These are phyloP conservation scores for Stylosanthes scabra DNA, from an alignment of 331 rosid species.

Conservation along the genomic window DNA sequence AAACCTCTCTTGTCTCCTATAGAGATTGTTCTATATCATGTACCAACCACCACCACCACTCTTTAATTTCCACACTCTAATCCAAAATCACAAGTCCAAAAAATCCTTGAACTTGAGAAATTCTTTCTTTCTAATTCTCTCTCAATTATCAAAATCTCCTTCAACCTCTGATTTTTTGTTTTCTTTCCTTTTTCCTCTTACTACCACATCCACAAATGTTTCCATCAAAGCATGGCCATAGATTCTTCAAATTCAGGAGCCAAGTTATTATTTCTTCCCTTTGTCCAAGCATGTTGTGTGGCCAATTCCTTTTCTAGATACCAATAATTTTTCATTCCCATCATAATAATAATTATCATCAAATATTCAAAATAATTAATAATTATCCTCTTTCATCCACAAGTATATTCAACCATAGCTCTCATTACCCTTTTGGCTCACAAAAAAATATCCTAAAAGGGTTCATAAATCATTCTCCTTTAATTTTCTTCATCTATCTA, in stretches of 20 bases:
- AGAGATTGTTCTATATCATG: slow-evolving; percentile 14
- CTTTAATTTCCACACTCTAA: neutral
- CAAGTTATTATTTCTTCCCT: too few species aligned
- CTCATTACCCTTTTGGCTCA: slow-evolving; percentile 40
- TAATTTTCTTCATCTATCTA: too few species aligned
- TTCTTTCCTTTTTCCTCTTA: slow-evolving; percentile 1
- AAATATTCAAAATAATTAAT: too few species aligned
- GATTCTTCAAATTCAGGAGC: slow-evolving; percentile 82
- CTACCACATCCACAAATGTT: slow-evolving; percentile 69
- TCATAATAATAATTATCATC: too few species aligned
- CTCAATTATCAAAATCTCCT: slow-evolving; percentile 37
- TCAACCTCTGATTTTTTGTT: too few species aligned
- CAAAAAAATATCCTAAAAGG: slow-evolving; percentile 24
- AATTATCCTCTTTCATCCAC: slow-evolving; percentile 54
- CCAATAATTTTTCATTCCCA: too few species aligned
- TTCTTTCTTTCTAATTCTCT: slow-evolving; percentile 6
- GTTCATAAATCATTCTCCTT: too few species aligned
- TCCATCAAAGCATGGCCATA: slow-evolving; percentile 63
- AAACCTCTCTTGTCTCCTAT: neutral
- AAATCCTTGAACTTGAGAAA: slow-evolving; percentile 21
- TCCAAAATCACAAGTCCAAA: slow-evolving; percentile 17
- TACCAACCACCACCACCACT: slow-evolving; percentile 28
- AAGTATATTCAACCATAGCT: slow-evolving; percentile 35
- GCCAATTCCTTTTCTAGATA: slow-evolving; percentile 48
- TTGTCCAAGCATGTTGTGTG: slow-evolving; percentile 9